Evolutionary conservation across 2,329 filamentous ascomycete species (phyloP), one percentile per base, ranked within the genome.

Genomic region (Colletotrichum simmondsii): DNA sequence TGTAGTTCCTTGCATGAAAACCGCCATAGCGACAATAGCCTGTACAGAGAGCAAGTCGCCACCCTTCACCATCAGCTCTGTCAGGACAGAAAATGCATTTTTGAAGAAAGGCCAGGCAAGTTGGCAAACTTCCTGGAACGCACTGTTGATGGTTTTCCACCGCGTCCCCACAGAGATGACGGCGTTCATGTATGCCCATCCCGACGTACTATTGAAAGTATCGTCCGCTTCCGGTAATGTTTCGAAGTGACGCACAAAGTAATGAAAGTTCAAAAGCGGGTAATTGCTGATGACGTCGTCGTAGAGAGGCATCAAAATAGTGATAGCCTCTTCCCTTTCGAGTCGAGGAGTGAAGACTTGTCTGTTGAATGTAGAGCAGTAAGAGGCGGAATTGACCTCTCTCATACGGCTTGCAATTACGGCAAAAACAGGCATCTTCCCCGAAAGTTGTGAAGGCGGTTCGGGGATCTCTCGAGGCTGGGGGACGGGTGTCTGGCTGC

Each of bases 21-120:
- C 56, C 1, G 73, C 71, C 73, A 75, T 71, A 24, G 57, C 73
- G 8, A 75, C 46, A 19, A 65, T 37, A 2, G 71, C 73, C 22
- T 75, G 65, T 5, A 75, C 73, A 4, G 73, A 62, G 19, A 73
- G 24, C 6, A 65, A 46, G 54, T 73, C 66, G 16, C 35, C 11
- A 3, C 71, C 65, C 42, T 56, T 66, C 22, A 68, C 73, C 58
- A 65, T 63, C 22, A 75, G 46, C 37, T 73, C 65, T 5, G 66
- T 52, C 5, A 75, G 52, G 6, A 66, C 66, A 4, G 58, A 67
- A 14, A 73, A 73, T 2, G 65, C 61, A 26, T 75, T 75, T 22
- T 73, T 75, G 19, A 73, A 62, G 35, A 73, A 75, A 10, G 70
- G 62, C 73, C 71, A 73, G n/a, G 71, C 66, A 12, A 62, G 62